A percentile compares a stretch with the other conserved stretches of the same genome.
These are phyloP conservation scores for Raddia distichophylla DNA, from an alignment of 176 grass and related monocot species.

Conservation along the genomic window DNA sequence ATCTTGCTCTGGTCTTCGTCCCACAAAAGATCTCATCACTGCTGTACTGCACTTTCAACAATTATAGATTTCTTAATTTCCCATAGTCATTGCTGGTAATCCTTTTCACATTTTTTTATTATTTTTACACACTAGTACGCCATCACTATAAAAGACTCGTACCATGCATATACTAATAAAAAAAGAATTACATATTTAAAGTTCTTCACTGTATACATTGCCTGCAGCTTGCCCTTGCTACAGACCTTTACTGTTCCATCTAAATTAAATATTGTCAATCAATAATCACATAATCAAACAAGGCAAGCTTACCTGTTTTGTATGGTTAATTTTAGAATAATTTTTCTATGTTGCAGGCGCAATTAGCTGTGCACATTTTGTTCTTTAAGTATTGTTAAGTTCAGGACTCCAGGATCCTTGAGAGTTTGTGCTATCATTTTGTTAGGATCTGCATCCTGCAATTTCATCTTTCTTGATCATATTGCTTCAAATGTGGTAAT, in stretches of 20 bases:
- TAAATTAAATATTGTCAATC: conserved; percentile 1
- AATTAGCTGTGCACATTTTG: background rate
- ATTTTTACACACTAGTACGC: too few relatives aligned
- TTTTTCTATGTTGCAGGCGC: background rate
- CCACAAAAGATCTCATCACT: too few relatives aligned
- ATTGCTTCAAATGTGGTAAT: background rate
- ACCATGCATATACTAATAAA: too few relatives aligned
- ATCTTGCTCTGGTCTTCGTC: too few relatives aligned
- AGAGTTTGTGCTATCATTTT: conserved; percentile 14
- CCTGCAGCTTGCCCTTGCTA: background rate
- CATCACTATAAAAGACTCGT: too few relatives aligned
- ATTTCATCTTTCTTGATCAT: conserved; percentile 27
- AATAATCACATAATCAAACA: background rate
- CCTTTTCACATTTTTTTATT: background rate
- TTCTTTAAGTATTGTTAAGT: background rate
- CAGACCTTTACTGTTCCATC: background rate
- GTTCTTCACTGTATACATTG: background rate
- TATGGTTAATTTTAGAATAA: background rate
- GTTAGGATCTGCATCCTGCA: conserved; percentile 10
- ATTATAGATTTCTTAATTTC: background rate
- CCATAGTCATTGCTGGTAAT: background rate
- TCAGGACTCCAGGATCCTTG: background rate
- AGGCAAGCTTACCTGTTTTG: background rate
- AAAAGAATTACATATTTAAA: too few relatives aligned
- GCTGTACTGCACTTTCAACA: background rate